Base-by-base conservation (phyloP, 2,329 filamentous ascomycete genomes). In the Beauveria sp. region DNA sequence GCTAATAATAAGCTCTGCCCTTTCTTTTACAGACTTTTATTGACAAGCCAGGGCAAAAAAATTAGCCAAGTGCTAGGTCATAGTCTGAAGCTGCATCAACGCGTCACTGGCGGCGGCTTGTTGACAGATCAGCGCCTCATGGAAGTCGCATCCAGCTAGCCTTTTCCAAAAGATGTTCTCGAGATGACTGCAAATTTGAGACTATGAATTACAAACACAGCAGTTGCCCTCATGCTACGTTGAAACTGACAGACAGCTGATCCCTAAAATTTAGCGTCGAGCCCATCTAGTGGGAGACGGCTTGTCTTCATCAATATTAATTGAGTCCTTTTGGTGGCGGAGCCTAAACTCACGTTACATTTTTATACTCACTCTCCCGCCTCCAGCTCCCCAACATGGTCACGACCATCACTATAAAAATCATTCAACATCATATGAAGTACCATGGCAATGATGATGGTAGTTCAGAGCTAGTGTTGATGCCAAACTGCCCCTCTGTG, bases 341-440 rank as follows among this genome's bases (percentile, higher is more conserved):
- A 51, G 43, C 30, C 50, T 22, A 55, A 22, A 61, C 42, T 50
- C 59, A 61, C 59, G 59, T 61, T 61, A 61, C 59, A 61, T 61
- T 45, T 45, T 55, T 8, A 28, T 22, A 9, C 45, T 43, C 40
- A 30, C 42, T 26, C 28, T 12, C 40, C 34, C 53, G 38, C 38
- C n/a, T 30, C 38, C 20, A 50, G 22, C 16, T 40, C 40, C 20
- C 20, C 5, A 45, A 40, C 24, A 50, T 20, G 42, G 18, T 20
- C 49, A 30, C 3, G 12, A 38, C 34, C 34, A 38, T 38, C 1
- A 14, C 14, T 16, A 16, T 6, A 38, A 38, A 38, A 38, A 16
- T 5, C 34, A 38, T 16, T 14, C 34, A 5, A 5, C 5, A 38
- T 38, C 22, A 47, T 16, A 26, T 18, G 7, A 47, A 47, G n/a